Percentiles rank a stretch among this genome's conserved stretches.
phyloP scores from a whole-genome alignment of 352 stramenopile species.

The Globisporangium nagaii region DNA sequence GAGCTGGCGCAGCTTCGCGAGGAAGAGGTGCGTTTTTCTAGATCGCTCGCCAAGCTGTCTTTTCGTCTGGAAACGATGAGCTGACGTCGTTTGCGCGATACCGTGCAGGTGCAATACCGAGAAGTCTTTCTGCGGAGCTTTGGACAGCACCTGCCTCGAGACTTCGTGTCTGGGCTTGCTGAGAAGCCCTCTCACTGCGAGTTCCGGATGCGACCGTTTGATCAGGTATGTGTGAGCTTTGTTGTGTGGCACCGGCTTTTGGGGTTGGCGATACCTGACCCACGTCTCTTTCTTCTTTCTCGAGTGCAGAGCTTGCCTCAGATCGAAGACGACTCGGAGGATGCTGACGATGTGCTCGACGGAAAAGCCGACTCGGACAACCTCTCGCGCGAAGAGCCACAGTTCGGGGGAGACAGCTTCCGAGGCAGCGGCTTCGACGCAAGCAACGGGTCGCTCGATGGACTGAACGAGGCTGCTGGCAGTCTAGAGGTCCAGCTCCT shows the following conservation, averaged over 20 bases:
- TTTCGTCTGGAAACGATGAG: not conserved
- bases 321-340: slow-evolving; percentile 38
- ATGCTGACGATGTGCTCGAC: slow-evolving; percentile 21
- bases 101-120: slow-evolving; percentile 49
- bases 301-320: slow-evolving; percentile 54
- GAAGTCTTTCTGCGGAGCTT: slow-evolving; percentile 71
- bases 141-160: slow-evolving; percentile 75
- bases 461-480: slow-evolving; percentile 12
- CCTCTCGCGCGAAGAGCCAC: slow-evolving; percentile 3
- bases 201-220: slow-evolving; percentile 83
- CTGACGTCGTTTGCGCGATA: not conserved
- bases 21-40: slow-evolving; percentile 43
- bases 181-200: slow-evolving; percentile 88
- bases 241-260: too few relatives aligned
- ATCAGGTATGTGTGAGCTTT: slow-evolving; percentile 38
- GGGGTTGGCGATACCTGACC: too few relatives aligned
- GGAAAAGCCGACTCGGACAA: slow-evolving; percentile 18
- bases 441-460: slow-evolving; percentile 15
- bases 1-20: slow-evolving; percentile 77
- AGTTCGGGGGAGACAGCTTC: slow-evolving; percentile 10
- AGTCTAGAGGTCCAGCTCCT: slow-evolving; percentile 45
- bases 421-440: slow-evolving; percentile 18
- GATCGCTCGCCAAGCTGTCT: not conserved
- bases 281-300: too few relatives aligned
- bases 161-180: slow-evolving; percentile 74